A percentile compares a stretch with the other conserved stretches of the same genome.
phyloP scores from a whole-genome alignment of 306 rosid species.

The Morella rubra region DNA sequence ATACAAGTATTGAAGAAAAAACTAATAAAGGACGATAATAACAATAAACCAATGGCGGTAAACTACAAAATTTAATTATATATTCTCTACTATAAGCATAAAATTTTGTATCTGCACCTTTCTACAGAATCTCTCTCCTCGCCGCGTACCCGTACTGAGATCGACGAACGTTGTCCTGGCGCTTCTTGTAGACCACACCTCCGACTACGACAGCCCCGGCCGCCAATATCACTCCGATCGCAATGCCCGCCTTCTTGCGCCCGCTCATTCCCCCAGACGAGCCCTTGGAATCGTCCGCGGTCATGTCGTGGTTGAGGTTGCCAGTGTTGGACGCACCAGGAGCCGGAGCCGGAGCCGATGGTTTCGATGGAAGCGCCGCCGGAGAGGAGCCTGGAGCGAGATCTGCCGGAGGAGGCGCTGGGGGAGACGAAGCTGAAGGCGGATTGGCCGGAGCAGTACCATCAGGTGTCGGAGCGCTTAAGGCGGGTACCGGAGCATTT shows the following conservation, averaged over 20 bases:
- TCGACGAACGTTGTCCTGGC: conserved; percentile 65
- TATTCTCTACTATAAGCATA: not conserved
- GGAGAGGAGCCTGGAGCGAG: conserved; percentile 34
- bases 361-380: conserved; percentile 26
- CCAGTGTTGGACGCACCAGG: conserved; percentile 15
- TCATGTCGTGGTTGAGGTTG: conserved; percentile 21
- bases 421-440: conserved; percentile 28
- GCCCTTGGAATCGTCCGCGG: not conserved
- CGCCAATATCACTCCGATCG: conserved; percentile 53
- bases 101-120: not conserved
- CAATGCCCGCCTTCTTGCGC: conserved; percentile 74
- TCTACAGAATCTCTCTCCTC: conserved; percentile 65
- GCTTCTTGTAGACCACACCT: conserved; percentile 70
- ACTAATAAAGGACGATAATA: no score
- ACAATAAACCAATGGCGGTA: not conserved
- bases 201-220: conserved; percentile 46
- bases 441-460: conserved; percentile 24
- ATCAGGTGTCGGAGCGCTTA: not conserved
- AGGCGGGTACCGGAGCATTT: not conserved
- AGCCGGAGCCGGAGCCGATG: conserved; percentile 15
- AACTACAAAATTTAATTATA: not conserved
- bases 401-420: conserved; percentile 32
- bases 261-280: conserved; percentile 56
- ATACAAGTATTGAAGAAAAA: no score
- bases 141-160: conserved; percentile 49